Conservation (phyloP, 1,284 basidiomycete species). For the Bjerkandera adusta region DNA sequence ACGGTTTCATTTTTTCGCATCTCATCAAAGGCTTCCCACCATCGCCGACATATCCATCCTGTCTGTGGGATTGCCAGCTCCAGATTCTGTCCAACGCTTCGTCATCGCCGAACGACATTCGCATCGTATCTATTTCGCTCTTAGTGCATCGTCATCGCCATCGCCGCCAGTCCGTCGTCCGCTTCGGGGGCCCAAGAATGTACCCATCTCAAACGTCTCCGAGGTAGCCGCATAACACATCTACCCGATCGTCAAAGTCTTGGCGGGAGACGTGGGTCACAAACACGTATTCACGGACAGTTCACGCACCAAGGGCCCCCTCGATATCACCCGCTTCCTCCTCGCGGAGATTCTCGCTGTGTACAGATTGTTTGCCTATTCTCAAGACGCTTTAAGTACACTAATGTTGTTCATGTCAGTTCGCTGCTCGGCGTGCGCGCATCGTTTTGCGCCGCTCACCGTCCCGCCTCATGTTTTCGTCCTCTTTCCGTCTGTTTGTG, state of each 20-base stretch:
- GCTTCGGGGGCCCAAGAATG: conserved; percentile 13
- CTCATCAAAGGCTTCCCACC: conserved; percentile 31
- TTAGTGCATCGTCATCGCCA: conserved; percentile 27
- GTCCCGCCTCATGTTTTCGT: conserved; percentile 21
- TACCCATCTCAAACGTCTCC: conserved; percentile 6
- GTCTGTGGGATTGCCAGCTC: conserved; percentile 38
- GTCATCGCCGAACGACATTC: conserved; percentile 29
- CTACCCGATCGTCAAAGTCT: conserved; percentile 23
- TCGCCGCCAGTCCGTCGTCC: conserved; percentile 19
- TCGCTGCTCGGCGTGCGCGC: conserved; percentile 35
- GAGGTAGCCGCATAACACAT: conserved; percentile 19
- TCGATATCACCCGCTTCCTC: conserved; percentile 19
- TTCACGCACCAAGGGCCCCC: conserved; percentile 6
- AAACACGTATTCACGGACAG: background rate
- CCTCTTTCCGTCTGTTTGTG: conserved; percentile 15
- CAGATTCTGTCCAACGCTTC: conserved; percentile 18
- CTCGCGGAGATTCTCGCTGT: conserved; percentile 23
- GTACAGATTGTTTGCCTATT: conserved; percentile 28
- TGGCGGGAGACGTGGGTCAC: conserved; percentile 11
- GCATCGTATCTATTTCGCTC: conserved; percentile 31
- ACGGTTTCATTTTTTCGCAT: conserved; percentile 14
- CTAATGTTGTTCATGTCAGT: conserved; percentile 30
- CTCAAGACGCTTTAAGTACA: conserved; percentile 27
- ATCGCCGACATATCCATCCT: conserved; percentile 64
- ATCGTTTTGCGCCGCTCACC: conserved; percentile 22